Base-by-base conservation (phyloP, 495 filamentous ascomycete genomes). In the Cryomyces minteri region DNA sequence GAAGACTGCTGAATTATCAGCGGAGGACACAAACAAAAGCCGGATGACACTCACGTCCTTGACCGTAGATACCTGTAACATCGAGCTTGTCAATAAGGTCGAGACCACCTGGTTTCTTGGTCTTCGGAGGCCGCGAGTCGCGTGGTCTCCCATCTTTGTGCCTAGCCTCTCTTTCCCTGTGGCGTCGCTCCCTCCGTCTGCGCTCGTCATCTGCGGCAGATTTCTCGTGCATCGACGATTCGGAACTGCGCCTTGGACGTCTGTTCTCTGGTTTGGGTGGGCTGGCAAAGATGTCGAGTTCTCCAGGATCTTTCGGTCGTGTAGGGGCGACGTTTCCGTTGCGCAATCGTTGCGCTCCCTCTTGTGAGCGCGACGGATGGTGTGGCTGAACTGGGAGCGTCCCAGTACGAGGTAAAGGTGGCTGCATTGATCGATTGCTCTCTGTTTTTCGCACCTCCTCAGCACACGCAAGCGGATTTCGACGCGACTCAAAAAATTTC, bases 81-180 rank as follows among this genome's bases (percentile, higher is more conserved):
- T 99, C 92, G 41, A 99, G 69, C 57, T 94, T 88, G 62, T 99
- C 92, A 53, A 99, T 99, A 43, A 96, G 73, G 60, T 99, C 92
- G 46, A 96, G 62, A 48, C 77, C 76, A 44, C 77, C 72, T 45
- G 63, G 65, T 55, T 62, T 68, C 59, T 67, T 74, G 30, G 56
- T 53, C 59, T 68, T 76, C 40, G 51, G 28, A 33, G 62, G 55
- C 47, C 61, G 63, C 44, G 59, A 59, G 34, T 69, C 68, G 31
- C 64, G 56, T 45, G 70, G 58, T 58, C 66, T 73, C 49, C 69
- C 67, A 47, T 86, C 76, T 45, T 69, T 72, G 40, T 74, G 61
- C 61, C 76, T 65, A 55, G 67, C 68, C 54, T 80, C 65, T 31
- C 83, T 74, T 45, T 93, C 84, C 40, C 75, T 77, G 29, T 76